phyloP scores from a whole-genome alignment of 108 stramenopile genomes.

The Nitzschia sp. region DNA sequence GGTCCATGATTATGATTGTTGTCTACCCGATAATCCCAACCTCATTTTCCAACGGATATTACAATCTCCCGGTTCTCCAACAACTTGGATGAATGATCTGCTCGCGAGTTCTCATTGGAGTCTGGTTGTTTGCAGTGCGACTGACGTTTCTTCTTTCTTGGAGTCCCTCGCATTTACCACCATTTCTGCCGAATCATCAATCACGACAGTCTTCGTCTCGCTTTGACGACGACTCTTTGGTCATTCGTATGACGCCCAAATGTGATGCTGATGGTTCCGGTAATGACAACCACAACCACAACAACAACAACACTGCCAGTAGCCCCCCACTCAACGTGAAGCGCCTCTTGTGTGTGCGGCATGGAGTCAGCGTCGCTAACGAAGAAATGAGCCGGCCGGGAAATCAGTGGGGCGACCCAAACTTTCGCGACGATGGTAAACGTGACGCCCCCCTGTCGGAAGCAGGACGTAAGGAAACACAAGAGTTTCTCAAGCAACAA shows the following conservation, averaged over 20 bases:
- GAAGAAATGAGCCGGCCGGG: constrained; percentile 37
- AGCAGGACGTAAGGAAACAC: constrained; percentile 20
- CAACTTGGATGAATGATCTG: constrained; percentile 8
- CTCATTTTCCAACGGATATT: no score
- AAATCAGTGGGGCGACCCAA: constrained; percentile 36
- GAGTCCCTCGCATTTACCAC: not conserved
- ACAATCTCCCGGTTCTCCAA: no score
- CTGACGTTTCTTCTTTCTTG: not conserved
- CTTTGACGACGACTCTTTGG: no score
- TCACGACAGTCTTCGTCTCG: not conserved
- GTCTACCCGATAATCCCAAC: no score
- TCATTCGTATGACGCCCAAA: not conserved
- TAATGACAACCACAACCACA: no score
- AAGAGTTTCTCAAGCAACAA: not conserved
- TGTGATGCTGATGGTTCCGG: not conserved
- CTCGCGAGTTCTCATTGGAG: not conserved
- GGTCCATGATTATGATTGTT: no score
- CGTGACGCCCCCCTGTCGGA: constrained; percentile 27
- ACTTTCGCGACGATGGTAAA: constrained; percentile 38
- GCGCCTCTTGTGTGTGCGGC: constrained; percentile 27
- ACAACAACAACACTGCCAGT: no score
- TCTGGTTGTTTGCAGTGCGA: not conserved
- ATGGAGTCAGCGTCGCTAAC: constrained; percentile 32
- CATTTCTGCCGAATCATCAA: not conserved
- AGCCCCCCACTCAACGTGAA: not conserved